Evolutionary conservation across 768 basidiomycete genomes (phyloP), one percentile per base, ranked within the genome.

Genomic region (Tulasnella sp.): DNA sequence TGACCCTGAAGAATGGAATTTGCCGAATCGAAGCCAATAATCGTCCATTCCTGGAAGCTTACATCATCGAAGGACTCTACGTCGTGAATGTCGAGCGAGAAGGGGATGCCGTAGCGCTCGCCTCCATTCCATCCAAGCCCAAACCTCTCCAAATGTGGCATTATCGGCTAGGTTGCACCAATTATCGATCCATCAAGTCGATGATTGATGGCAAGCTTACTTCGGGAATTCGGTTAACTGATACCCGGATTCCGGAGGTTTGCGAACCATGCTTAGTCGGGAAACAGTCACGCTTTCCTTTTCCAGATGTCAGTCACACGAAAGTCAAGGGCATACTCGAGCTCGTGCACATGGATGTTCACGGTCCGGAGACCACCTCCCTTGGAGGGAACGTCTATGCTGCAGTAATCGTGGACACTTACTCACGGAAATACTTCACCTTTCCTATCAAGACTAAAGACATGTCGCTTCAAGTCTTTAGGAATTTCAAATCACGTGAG

Each of bases 371-470:
- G n/a, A 7, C 16, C 39, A 12, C 16, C 34, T 15, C 19, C 28
- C 27, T 42, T 34, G 1, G 27, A 39, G 24, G 46, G 46, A 20
- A 37, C 45, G 10, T 48, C n/a, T 29, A 4, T n/a, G n/a, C n/a
- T n/a, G n/a, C n/a, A 20, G 9, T 57, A 57, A 47, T 57, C 33
- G 54, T 5, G 50, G 2, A 48, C 48, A 10, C 39, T 57, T 28
- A 43, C 37, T 24, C 48, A 57, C 39, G 48, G 37, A 29, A 33
- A 29, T 43, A 34, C 28, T 37, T 10, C 8, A 33, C 46, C 3
- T 49, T 45, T 27, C 7, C 16, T 24, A 12, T 55, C 4, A 20
- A 31, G 33, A 8, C 10, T 19, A 57, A 57, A 43, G 33, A 29
- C 6, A 41, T 56, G 4, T 41, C 55, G 4, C 52, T 57, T 32